Evolutionary conservation across 805 yeast genomes (phyloP).

Genomic region (Saturnispora sekii): DNA sequence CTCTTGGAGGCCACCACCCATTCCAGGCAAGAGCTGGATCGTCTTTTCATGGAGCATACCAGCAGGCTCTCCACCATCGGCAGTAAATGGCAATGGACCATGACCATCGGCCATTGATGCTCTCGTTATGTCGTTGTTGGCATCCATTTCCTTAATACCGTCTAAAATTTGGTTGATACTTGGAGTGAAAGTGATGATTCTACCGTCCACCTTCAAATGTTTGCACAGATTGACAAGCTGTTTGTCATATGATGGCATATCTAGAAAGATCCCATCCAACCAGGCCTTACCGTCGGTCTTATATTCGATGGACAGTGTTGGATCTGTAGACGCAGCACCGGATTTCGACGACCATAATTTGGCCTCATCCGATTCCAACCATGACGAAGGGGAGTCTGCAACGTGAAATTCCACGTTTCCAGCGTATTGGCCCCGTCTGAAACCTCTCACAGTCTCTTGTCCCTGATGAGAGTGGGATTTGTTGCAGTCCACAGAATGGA

Average conservation of each 20-base stretch:
- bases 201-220: slow-evolving; percentile 32
- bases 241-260: slow-evolving; percentile 35
- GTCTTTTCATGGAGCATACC: slow-evolving; percentile 22
- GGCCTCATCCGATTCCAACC: slow-evolving; percentile 27
- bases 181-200: slow-evolving; percentile 37
- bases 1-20: slow-evolving; percentile 41
- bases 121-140: slow-evolving; percentile 9
- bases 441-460: slow-evolving; percentile 29
- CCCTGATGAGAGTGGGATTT: slow-evolving; percentile 34
- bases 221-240: slow-evolving; percentile 27
- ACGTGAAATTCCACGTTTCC: slow-evolving; percentile 38
- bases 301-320: slow-evolving; percentile 2
- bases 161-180: slow-evolving; percentile 40
- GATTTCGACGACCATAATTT: slow-evolving; percentile 17
- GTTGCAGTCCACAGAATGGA: slow-evolving; percentile 37
- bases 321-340: slow-evolving; percentile 9
- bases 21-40: slow-evolving; percentile 36
- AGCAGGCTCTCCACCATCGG: slow-evolving; percentile 1
- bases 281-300: slow-evolving; percentile 24
- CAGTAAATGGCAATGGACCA: not conserved
- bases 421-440: slow-evolving; percentile 33
- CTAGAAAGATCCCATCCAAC: slow-evolving; percentile 36
- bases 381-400: slow-evolving; percentile 31
- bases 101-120: slow-evolving; percentile 1
- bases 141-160: slow-evolving; percentile 25